Base-by-base conservation (phyloP, 31 red algal species). In the Bonnemaisonia californica region DNA sequence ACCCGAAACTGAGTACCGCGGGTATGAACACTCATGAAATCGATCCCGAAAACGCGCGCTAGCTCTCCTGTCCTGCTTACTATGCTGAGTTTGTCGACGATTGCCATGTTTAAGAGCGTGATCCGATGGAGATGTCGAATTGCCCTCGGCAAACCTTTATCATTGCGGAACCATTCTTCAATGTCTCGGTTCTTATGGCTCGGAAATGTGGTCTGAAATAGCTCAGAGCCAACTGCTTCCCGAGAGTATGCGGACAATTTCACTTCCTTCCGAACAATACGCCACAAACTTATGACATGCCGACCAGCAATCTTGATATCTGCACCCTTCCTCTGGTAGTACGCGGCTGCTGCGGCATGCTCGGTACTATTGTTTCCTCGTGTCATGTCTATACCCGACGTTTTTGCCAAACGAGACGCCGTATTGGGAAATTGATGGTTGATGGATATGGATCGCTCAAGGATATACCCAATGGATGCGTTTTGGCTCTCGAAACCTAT, bases 1-100 rank as follows among this genome's bases (percentile, higher is more conserved):
- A 98, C 96, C 28, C 92, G 92, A 77, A 79, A 95, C 74, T 98
- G 96, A 76, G 81, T 91, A 37, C 96, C 96, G 27, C 92, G 83
- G 3, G 92, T 92, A 9, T 95, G 67, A 4, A 98, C 96, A 37
- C 80, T 81, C 77, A 92, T 89, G 42, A 95, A 95, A 41, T 98
- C 96, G 47, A 98, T 92, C 57, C 96, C 96, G 76, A 83, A 98
- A 28, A 94, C 87, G 19, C 92, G 88, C 13, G 92, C 96, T 63
- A 95, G 83, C 76, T 98, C 96, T 4, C 87, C 86, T 8, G 96
- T 95, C 21, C 91, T 81, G 33, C 81, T 76, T 27, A 95, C 18
- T 4, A 94, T 61, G 40, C 90, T 93, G 12, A 95, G 66, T 57
- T 87, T 91, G 54, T 95, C 85, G 5, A 89, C 34, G 45, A 98